These are phyloP conservation scores for Piper betle DNA, from an alignment of 164 flowering plant species.

Conservation along the genomic window DNA sequence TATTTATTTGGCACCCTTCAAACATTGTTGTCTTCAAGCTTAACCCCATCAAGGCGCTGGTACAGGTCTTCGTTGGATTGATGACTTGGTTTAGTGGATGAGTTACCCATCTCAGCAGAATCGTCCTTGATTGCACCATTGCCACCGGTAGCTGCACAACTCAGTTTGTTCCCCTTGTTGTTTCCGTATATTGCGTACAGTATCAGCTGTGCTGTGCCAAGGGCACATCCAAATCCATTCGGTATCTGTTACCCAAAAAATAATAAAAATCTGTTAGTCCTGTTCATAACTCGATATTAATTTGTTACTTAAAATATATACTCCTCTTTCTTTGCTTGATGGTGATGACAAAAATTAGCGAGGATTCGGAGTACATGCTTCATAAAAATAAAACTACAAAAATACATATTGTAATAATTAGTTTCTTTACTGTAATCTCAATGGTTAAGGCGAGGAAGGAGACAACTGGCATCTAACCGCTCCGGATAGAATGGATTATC, in stretches of 20 bases:
- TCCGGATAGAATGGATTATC: too few species aligned
- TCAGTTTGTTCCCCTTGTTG: not conserved
- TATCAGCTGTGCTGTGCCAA: slow-evolving; percentile 68
- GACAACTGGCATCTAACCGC: too few species aligned
- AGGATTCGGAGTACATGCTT: not conserved
- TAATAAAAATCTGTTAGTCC: too few species aligned
- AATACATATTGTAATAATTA: too few species aligned
- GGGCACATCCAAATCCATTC: slow-evolving; percentile 62
- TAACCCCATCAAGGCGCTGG: not conserved
- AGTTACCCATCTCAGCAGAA: not conserved
- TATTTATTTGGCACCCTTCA: too few species aligned
- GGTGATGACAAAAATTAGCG: not conserved
- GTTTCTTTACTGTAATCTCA: too few species aligned
- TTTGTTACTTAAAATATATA: not conserved
- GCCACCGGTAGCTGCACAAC: not conserved
- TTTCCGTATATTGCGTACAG: slow-evolving; percentile 53
- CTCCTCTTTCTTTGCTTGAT: not conserved
- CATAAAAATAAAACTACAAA: too few species aligned
- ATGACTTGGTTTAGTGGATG: not conserved
- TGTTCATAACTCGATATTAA: too few species aligned
- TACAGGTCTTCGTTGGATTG: not conserved
- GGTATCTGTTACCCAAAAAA: slow-evolving; percentile 41
- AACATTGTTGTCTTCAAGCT: not conserved
- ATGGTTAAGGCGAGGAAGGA: too few species aligned
- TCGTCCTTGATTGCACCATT: not conserved